Evolutionary conservation across 148 eudicot genomes (phyloP).

Genomic region (Euryodendron excelsum): DNA sequence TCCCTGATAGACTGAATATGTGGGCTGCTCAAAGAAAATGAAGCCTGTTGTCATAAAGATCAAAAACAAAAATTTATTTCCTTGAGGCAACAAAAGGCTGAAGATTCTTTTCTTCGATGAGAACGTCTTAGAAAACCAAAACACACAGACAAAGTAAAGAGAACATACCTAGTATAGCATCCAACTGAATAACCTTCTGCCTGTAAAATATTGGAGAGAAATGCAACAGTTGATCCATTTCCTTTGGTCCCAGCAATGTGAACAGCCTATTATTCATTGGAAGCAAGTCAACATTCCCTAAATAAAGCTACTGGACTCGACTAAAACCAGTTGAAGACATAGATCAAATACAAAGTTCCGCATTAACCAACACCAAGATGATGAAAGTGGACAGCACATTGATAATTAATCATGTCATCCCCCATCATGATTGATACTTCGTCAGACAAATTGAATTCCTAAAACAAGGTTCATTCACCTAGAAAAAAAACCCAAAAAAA

Average conservation of each 20-base stretch:
- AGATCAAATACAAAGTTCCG: background rate
- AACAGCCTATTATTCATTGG: constrained; percentile 42
- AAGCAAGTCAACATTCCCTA: background rate
- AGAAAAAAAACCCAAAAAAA: too few relatives aligned
- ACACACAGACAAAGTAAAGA: background rate
- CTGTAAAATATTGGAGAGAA: constrained; percentile 74
- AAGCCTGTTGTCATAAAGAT: constrained; percentile 16
- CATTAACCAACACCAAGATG: background rate
- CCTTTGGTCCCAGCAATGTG: constrained; percentile 98
- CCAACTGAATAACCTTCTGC: constrained; percentile 92
- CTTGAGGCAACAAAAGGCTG: background rate
- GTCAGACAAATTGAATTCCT: too few relatives aligned
- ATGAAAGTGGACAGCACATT: too few relatives aligned
- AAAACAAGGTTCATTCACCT: too few relatives aligned
- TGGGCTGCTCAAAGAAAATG: constrained; percentile 65
- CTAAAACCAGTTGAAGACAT: background rate
- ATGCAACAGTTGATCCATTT: constrained; percentile 96
- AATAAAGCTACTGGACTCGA: background rate
- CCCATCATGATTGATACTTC: too few relatives aligned
- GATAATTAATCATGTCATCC: too few relatives aligned
- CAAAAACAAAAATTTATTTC: background rate
- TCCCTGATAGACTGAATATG: constrained; percentile 85
- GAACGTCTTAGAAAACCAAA: background rate
- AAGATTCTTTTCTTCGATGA: background rate
- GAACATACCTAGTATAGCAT: constrained; percentile 71